Evolutionary conservation across 2,329 filamentous ascomycete genomes (phyloP).

Genomic region (Rutstroemia sp.): DNA sequence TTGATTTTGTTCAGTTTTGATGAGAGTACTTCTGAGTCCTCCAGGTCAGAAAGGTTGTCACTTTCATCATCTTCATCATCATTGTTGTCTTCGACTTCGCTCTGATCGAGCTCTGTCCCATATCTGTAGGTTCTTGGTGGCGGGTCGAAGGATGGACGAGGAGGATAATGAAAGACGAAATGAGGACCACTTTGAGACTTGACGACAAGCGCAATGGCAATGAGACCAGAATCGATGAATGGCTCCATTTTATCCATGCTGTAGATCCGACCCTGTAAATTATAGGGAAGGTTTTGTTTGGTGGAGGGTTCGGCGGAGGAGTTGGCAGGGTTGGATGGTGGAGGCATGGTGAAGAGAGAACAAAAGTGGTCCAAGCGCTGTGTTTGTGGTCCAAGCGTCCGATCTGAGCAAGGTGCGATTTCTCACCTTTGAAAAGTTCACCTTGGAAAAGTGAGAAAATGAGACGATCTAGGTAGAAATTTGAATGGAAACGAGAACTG

Average conservation of each 20-base stretch:
- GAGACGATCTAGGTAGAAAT: no score
- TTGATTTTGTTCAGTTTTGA: constrained; percentile 17
- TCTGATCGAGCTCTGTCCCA: constrained; percentile 29
- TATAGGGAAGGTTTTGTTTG: not conserved
- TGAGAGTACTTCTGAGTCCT: constrained; percentile 33
- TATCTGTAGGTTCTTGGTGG: constrained; percentile 23
- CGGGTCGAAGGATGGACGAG: constrained; percentile 38
- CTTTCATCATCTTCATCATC: constrained; percentile 26
- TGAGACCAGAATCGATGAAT: constrained; percentile 41
- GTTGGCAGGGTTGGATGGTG: not conserved
- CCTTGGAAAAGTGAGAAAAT: no score
- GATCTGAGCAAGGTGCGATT: not conserved
- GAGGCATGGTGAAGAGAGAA: not conserved
- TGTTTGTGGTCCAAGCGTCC: not conserved
- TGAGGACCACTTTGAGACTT: constrained; percentile 69
- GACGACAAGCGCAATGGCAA: constrained; percentile 27
- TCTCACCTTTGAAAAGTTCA: no score
- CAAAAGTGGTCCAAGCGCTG: not conserved
- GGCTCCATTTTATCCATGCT: constrained; percentile 5
- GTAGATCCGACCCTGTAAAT: not conserved
- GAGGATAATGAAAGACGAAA: constrained; percentile 85
- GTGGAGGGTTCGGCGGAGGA: not conserved
- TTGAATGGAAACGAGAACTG: no score
- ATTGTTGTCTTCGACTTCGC: constrained; percentile 12
- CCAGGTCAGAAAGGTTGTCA: constrained; percentile 37